Percentiles rank a stretch among this genome's conserved stretches.
Evolutionary conservation across 257 asterid species (phyloP).

Genomic region (Fraxinus pennsylvanica): DNA sequence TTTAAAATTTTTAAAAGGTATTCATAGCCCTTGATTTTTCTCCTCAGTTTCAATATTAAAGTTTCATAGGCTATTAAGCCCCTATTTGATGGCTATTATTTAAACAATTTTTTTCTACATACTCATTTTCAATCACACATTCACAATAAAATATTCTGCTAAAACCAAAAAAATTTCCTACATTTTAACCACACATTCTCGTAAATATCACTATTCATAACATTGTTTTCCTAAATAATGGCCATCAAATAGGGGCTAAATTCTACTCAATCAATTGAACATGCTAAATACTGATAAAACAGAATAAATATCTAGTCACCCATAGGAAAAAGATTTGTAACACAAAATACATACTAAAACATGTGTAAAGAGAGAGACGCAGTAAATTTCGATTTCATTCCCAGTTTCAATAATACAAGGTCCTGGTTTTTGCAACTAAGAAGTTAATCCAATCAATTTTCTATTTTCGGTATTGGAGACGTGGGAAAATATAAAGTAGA

Average conservation of each 20-base stretch:
- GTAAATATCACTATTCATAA: too few relatives aligned
- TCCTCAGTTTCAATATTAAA: neutral
- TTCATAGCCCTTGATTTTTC: neutral
- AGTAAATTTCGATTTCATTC: neutral
- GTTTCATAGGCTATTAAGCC: neutral
- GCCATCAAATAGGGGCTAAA: too few relatives aligned
- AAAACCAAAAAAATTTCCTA: too few relatives aligned
- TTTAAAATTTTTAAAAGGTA: neutral
- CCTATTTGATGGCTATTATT: too few relatives aligned
- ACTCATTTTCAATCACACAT: too few relatives aligned
- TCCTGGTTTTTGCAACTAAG: neutral
- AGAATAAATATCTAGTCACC: neutral
- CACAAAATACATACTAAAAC: neutral
- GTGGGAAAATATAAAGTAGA: neutral
- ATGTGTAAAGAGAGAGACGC: neutral
- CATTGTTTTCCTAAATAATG: too few relatives aligned
- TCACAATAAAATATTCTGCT: too few relatives aligned
- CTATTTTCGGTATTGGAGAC: neutral
- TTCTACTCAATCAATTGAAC: too few relatives aligned
- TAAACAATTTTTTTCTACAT: too few relatives aligned
- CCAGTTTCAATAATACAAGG: neutral
- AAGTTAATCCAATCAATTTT: neutral
- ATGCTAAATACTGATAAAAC: too few relatives aligned
- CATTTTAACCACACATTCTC: too few relatives aligned
- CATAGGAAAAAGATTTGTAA: neutral